Percentiles rank a stretch among this genome's conserved stretches.
Evolutionary conservation across 495 filamentous ascomycete species (phyloP).

Genomic region (Elasticomyces elasticus): DNA sequence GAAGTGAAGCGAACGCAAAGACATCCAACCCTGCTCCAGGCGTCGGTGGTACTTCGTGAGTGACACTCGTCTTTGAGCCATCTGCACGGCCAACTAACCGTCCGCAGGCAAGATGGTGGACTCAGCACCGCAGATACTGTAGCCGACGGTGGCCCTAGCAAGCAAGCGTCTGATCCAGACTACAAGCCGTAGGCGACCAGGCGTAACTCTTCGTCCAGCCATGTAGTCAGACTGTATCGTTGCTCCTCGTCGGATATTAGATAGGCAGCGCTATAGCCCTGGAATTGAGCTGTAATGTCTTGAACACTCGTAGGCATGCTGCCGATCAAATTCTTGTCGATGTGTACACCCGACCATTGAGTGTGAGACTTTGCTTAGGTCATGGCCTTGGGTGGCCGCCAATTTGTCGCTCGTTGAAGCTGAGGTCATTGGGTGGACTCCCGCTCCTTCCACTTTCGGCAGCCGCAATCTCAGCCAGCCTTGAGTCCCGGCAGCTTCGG

Average conservation of each 20-base stretch:
- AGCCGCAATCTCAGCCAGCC: not conserved
- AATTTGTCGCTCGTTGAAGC: no score
- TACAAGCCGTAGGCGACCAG: slow-evolving; percentile 3
- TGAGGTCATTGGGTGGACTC: not conserved
- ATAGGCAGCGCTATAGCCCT: no score
- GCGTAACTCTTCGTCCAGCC: not conserved
- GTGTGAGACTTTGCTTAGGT: no score
- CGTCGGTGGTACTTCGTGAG: slow-evolving; percentile 17
- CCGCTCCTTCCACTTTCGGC: not conserved
- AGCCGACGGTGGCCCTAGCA: slow-evolving; percentile 3
- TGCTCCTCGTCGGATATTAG: not conserved
- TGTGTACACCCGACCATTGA: no score
- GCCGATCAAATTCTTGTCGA: no score
- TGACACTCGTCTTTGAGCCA: not conserved
- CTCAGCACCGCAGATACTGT: slow-evolving; percentile 15
- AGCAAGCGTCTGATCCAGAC: not conserved
- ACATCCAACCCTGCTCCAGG: slow-evolving; percentile 2
- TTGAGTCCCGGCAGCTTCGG: slow-evolving; percentile 7
- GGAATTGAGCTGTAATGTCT: no score
- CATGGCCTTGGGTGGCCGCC: no score
- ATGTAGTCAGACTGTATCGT: not conserved
- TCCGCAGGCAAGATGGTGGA: slow-evolving; percentile 13
- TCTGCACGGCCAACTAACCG: no score
- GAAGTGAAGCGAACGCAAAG: not conserved
- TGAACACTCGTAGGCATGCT: no score